Base-by-base conservation (phyloP, 768 basidiomycete species). In the Tricholoma sp. region DNA sequence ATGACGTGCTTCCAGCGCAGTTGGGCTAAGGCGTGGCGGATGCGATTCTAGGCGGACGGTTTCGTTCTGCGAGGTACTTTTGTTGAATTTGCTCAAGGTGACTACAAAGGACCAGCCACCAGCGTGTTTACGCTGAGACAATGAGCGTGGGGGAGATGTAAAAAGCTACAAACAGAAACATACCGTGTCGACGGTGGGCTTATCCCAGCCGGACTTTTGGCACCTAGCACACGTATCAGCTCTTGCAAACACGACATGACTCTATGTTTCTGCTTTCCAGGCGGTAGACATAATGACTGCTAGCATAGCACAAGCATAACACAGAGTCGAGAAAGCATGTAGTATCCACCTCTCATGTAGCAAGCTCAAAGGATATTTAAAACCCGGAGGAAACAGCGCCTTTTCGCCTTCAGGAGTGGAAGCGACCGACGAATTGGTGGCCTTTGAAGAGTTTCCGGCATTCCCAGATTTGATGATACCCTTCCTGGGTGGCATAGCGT, bases 161-260 rank as follows among this genome's bases (percentile, higher is more conserved):
- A 20, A 50, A 45, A 11, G 47, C 39, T 57, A 36, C 33, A 54
- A 28, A 55, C 39, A 52, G 15, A 63, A 69, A 65, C 73, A 57
- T 66, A 92, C 91, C 28, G 89, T 82, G 53, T 93, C 85, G n/a
- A 96, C 80, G 7, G 71, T 63, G 1, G 94, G 88, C 59, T 87
- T 86, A 56, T 94, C 91, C 92, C 92, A 96, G 2, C 89, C 92
- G 51, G 81, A 78, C 70, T 95, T 94, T 66, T 93, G 91, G 66
- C 92, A 95, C 70, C 89, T 91, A 53, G 24, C 18, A 32, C 32
- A n/a, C 32, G 10, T 32, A 31, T 47, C 45, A 47, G 45, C 45
- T 15, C 24, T 47, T 7, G 28, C 6, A 15, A 29, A 47, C 20
- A 47, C 12, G 45, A 29, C 15, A 47, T 12, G 29, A 29, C 45